Percentiles rank a stretch among this genome's conserved stretches.
phyloP scores from a whole-genome alignment of 2,329 filamentous ascomycete species.

The Diaporthe sp. region DNA sequence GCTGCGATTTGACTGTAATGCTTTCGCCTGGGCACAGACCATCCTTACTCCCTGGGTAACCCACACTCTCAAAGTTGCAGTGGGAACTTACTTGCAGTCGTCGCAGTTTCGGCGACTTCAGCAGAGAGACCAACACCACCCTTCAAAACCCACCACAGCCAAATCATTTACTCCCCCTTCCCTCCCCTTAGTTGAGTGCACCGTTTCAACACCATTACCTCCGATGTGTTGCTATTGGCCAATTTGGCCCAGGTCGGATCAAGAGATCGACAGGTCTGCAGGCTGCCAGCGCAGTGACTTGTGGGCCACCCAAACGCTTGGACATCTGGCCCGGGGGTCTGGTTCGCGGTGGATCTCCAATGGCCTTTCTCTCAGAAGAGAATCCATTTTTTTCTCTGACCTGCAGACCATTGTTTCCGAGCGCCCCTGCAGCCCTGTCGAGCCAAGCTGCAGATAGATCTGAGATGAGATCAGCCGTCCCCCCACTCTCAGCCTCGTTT shows the following conservation, averaged over 20 bases:
- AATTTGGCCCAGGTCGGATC: not conserved
- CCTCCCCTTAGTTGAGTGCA: not conserved
- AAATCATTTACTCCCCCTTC: not conserved
- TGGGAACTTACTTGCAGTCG: not conserved
- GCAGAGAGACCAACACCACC: not conserved
- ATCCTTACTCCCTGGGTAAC: not conserved
- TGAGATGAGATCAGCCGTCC: slow-evolving; percentile 33
- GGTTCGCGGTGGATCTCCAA: slow-evolving; percentile 39
- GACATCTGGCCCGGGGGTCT: slow-evolving; percentile 9
- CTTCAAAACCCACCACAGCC: not conserved
- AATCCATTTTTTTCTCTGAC: slow-evolving; percentile 32
- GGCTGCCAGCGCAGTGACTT: slow-evolving; percentile 34
- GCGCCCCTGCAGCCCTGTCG: slow-evolving; percentile 33
- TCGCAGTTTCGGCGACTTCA: not conserved
- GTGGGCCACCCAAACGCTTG: slow-evolving; percentile 31
- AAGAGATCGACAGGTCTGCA: slow-evolving; percentile 8
- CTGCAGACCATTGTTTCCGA: slow-evolving; percentile 17
- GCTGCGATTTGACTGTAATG: not conserved
- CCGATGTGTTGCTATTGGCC: slow-evolving; percentile 3
- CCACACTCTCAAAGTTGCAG: not conserved
- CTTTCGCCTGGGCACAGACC: not conserved
- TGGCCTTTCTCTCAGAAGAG: slow-evolving; percentile 26
- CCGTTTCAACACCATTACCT: not conserved
- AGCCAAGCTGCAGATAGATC: slow-evolving; percentile 35
- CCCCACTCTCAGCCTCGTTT: slow-evolving; percentile 39